Conservation (phyloP, 805 yeast genomes). For the Hanseniaspora valbyensis region DNA sequence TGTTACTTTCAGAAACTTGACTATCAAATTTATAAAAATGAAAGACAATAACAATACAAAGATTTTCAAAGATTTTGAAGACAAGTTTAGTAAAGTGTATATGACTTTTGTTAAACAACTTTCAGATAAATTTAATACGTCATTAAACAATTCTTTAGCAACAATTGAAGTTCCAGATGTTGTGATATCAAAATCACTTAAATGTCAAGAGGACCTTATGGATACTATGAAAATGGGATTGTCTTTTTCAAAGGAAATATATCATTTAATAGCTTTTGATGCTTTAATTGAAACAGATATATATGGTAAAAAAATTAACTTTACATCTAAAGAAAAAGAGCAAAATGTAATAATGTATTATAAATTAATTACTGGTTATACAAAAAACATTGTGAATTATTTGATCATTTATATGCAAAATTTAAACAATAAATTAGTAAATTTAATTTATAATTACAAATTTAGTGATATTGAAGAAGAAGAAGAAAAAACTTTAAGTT, state of each 20-base stretch:
- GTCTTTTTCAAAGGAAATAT: neutral
- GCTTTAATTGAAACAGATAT: too few relatives aligned
- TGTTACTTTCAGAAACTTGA: neutral
- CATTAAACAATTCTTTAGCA: neutral
- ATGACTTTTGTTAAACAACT: neutral
- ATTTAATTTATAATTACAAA: neutral
- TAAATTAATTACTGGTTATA: neutral
- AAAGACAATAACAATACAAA: neutral
- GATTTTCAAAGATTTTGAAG: neutral
- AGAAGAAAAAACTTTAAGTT: too few relatives aligned
- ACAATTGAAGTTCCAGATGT: too few relatives aligned
- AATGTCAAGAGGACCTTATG: neutral
- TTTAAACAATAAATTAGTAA: neutral
- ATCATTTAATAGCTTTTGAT: neutral
- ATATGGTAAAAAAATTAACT: too few relatives aligned
- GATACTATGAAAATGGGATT: conserved; percentile 5
- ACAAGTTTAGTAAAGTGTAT: neutral
- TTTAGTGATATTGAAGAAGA: neutral
- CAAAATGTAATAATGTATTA: neutral
- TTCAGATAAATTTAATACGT: neutral
- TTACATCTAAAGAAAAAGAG: neutral
- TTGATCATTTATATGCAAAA: neutral
- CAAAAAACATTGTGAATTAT: neutral
- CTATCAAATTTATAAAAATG: neutral
- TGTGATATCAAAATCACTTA: too few relatives aligned